phyloP scores from a whole-genome alignment of 2,329 filamentous ascomycete genomes.

The Phialocephala sp. region DNA sequence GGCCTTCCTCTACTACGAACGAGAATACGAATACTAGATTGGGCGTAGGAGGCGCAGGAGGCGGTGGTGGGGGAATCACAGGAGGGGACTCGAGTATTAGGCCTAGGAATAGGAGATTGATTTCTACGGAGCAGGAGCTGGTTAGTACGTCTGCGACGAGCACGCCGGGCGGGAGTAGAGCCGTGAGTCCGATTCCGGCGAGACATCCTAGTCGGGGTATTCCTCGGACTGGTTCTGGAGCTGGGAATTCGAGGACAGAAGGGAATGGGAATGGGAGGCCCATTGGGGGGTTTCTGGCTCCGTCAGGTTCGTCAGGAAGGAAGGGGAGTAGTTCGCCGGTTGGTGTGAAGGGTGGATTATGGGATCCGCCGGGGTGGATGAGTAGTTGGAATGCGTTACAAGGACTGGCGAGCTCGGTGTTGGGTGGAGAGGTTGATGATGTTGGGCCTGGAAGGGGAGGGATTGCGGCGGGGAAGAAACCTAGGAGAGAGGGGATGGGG shows the following conservation, averaged over 20 bases:
- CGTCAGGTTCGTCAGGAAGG: conserved; percentile 1
- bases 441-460: conserved; percentile 16
- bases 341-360: conserved; percentile 27
- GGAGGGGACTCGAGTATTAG: conserved; percentile 6
- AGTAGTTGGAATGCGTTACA: conserved; percentile 42
- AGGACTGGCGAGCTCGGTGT: conserved; percentile 42
- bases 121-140: conserved; percentile 41
- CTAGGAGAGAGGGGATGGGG: conserved; percentile 19
- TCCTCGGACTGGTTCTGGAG: conserved; percentile 8
- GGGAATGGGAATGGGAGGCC: conserved; percentile 1
- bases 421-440: conserved; percentile 37
- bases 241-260: conserved; percentile 12
- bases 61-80: no score
- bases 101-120: conserved; percentile 31
- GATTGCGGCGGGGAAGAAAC: conserved; percentile 21
- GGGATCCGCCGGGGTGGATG: conserved; percentile 38
- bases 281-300: not conserved
- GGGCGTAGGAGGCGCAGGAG: not conserved
- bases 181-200: conserved; percentile 56
- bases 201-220: conserved; percentile 44
- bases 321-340: conserved; percentile 17
- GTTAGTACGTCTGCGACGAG: conserved; percentile 36
- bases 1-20: conserved; percentile 2
- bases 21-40: not conserved
- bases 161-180: conserved; percentile 50